Percentiles rank a stretch among this genome's conserved stretches.
phyloP scores from a whole-genome alignment of 228 moss, liverwort and hornwort genomes.

The Sphagnum fallax region DNA sequence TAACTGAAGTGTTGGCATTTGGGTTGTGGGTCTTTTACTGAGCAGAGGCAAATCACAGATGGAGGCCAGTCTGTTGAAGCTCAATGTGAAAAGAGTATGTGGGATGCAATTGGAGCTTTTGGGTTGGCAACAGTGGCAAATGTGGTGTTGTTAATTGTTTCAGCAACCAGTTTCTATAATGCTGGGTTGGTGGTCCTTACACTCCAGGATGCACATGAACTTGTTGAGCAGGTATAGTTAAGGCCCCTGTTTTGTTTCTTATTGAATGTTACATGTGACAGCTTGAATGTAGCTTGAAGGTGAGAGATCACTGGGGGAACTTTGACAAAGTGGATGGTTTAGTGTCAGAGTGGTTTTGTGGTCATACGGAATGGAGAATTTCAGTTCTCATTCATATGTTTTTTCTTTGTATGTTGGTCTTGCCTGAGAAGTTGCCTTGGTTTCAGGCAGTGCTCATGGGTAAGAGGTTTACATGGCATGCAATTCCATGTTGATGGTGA shows the following conservation, averaged over 20 bases:
- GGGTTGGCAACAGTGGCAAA: constrained; percentile 63
- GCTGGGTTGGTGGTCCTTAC: constrained; percentile 68
- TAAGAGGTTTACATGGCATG: too few species aligned
- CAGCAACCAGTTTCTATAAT: constrained; percentile 73
- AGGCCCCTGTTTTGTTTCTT: neutral
- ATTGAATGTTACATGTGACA: too few species aligned
- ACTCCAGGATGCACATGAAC: constrained; percentile 75
- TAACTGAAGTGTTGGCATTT: neutral
- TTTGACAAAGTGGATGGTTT: too few species aligned
- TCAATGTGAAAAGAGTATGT: constrained; percentile 39
- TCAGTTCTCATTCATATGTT: too few species aligned
- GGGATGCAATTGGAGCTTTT: constrained; percentile 66
- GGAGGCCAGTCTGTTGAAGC: constrained; percentile 31
- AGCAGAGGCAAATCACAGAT: constrained; percentile 46
- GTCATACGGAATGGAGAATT: too few species aligned
- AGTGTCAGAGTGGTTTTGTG: too few species aligned
- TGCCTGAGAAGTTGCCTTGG: too few species aligned
- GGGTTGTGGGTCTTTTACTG: neutral
- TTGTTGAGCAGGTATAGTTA: constrained; percentile 65
- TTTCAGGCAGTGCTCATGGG: too few species aligned
- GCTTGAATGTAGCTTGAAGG: too few species aligned
- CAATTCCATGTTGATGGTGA: too few species aligned
- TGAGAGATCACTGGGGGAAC: too few species aligned
- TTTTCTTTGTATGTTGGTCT: too few species aligned
- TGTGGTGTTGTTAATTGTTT: constrained; percentile 53